phyloP scores from a whole-genome alignment of 208 protist species.

The Trypanosoma brucei region DNA sequence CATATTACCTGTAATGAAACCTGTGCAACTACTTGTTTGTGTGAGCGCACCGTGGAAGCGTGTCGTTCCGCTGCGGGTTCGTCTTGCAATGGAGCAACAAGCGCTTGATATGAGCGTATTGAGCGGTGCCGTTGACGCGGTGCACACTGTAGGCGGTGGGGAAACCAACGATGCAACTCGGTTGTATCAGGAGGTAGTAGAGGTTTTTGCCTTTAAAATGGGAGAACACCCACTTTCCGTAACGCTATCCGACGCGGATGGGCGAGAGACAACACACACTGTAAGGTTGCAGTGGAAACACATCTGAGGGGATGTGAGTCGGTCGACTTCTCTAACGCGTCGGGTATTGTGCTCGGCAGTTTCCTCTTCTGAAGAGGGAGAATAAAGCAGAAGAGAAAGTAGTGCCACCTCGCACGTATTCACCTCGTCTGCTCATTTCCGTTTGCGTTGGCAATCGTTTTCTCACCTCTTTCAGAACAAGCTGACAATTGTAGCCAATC shows the following conservation, averaged over 20 bases:
- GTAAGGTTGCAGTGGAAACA: conserved; percentile 49
- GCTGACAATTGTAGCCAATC: too few relatives aligned
- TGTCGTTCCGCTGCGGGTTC: conserved; percentile 51
- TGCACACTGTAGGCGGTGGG: conserved; percentile 39
- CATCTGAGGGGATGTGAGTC: not conserved
- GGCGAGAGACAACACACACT: conserved; percentile 55
- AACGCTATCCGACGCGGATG: conserved; percentile 45
- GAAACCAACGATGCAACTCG: not conserved
- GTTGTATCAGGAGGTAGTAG: conserved; percentile 47
- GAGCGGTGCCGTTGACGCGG: conserved; percentile 52
- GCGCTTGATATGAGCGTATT: conserved; percentile 60
- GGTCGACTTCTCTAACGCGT: not conserved
- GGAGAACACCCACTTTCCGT: conserved; percentile 66
- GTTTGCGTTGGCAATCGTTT: too few relatives aligned
- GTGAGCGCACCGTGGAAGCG: conserved; percentile 59
- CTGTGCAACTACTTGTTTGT: conserved; percentile 41
- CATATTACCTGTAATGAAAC: conserved; percentile 45
- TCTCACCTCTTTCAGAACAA: too few relatives aligned
- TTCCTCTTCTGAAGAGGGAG: not conserved
- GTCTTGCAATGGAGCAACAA: conserved; percentile 49
- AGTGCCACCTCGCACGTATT: too few relatives aligned
- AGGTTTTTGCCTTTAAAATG: conserved; percentile 75
- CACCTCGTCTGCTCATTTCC: too few relatives aligned
- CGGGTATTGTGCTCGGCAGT: not conserved
- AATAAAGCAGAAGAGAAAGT: too few relatives aligned